phyloP scores from a whole-genome alignment of 176 grass and related monocot genomes.

The Bonia amplexicaulis region DNA sequence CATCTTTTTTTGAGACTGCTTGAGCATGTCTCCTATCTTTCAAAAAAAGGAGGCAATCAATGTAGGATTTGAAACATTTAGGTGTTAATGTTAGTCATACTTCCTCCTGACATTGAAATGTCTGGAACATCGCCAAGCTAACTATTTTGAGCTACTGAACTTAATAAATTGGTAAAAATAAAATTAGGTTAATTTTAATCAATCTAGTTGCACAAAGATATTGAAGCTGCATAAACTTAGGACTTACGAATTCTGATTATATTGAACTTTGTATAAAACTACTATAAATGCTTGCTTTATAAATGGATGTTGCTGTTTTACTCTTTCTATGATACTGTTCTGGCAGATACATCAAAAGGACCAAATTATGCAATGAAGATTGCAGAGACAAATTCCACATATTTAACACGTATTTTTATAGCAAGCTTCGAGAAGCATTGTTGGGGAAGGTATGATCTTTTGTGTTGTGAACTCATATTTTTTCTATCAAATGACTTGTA shows the following conservation, averaged over 20 bases:
- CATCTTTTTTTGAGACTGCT: background rate
- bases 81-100: background rate
- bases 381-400: slow-evolving; percentile 56
- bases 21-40: background rate
- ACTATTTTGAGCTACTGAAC: slow-evolving; percentile 1
- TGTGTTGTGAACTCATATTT: slow-evolving; percentile 21
- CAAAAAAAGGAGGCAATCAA: background rate
- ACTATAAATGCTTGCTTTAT: background rate
- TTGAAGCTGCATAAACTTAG: background rate
- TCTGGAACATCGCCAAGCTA: background rate
- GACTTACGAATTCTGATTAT: slow-evolving; percentile 2
- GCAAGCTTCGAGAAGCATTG: slow-evolving; percentile 77
- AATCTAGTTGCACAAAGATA: background rate
- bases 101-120: slow-evolving; percentile 1
- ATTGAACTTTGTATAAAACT: background rate
- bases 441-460: slow-evolving; percentile 25
- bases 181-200: background rate
- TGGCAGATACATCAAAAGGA: slow-evolving; percentile 67
- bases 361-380: slow-evolving; percentile 13
- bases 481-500: background rate
- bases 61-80: background rate
- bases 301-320: slow-evolving; percentile 1
- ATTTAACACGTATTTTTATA: slow-evolving; percentile 93
- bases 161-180: slow-evolving; percentile 8
- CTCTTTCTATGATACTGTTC: slow-evolving; percentile 17